phyloP scores from a whole-genome alignment of 78 protist genomes.

The Guillardia theta region DNA sequence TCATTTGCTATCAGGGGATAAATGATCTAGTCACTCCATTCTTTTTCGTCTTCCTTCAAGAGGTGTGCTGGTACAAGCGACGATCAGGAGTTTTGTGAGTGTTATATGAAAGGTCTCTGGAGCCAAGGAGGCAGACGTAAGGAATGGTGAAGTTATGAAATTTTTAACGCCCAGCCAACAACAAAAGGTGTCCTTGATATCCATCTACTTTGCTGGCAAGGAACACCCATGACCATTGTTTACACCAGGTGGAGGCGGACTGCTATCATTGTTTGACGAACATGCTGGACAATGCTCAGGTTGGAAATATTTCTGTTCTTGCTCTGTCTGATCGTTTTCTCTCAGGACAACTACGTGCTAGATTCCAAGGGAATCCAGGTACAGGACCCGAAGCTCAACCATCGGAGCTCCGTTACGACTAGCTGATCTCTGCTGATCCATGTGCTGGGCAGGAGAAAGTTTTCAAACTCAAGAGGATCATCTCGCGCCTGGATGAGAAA shows the following conservation, averaged over 20 bases:
- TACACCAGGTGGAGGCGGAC: constrained; percentile 52
- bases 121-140: no score
- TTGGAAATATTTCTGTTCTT: neutral
- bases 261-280: neutral
- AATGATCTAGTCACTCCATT: constrained; percentile 52
- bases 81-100: no score
- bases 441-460: constrained; percentile 14
- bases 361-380: constrained; percentile 16
- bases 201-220: no score
- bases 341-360: constrained; percentile 19
- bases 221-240: no score
- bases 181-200: no score
- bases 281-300: constrained; percentile 14
- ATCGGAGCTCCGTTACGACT: neutral
- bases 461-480: neutral
- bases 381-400: neutral
- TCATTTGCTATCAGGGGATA: constrained; percentile 26
- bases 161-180: no score
- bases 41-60: constrained; percentile 43
- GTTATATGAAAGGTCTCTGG: no score
- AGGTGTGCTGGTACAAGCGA: no score
- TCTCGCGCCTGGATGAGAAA: neutral
- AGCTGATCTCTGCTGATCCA: no score
- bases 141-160: no score
- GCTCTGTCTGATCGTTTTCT: neutral